Conservation (phyloP, 1,139 yeast species). For the Zygosaccharomyces pseudobailii region DNA sequence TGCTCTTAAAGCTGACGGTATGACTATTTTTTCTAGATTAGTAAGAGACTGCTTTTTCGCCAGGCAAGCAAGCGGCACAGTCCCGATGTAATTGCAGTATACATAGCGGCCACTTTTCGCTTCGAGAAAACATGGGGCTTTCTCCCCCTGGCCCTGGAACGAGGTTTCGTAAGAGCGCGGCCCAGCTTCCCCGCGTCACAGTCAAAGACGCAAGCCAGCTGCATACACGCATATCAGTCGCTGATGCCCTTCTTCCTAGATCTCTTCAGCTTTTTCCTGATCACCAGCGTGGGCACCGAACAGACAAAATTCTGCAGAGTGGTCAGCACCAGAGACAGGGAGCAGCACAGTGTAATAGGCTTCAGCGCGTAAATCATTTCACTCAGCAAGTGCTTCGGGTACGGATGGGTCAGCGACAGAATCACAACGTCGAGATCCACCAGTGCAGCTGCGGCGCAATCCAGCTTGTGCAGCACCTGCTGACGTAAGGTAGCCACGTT, state of each 20-base stretch:
- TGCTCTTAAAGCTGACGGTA: constrained; percentile 4
- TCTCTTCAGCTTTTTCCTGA: constrained; percentile 75
- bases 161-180: neutral
- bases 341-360: constrained; percentile 75
- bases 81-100: no score
- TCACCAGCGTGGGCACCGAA: constrained; percentile 87
- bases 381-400: constrained; percentile 77
- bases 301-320: constrained; percentile 37
- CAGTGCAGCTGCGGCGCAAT: constrained; percentile 28
- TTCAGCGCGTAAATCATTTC: constrained; percentile 78
- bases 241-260: constrained; percentile 45
- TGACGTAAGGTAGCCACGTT: constrained; percentile 22
- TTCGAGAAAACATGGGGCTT: no score
- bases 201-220: no score
- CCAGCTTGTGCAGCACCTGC: constrained; percentile 27
- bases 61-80: no score
- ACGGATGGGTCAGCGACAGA: constrained; percentile 52
- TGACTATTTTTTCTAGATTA: no score
- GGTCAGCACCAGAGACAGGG: constrained; percentile 29
- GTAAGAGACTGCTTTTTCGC: no score
- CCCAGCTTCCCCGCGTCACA: neutral
- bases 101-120: no score
- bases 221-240: constrained; percentile 15
- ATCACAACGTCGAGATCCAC: constrained; percentile 27
- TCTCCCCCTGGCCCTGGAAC: no score